Base-by-base conservation (phyloP, 2,329 filamentous ascomycete genomes). In the Trichoderma simmonsii region DNA sequence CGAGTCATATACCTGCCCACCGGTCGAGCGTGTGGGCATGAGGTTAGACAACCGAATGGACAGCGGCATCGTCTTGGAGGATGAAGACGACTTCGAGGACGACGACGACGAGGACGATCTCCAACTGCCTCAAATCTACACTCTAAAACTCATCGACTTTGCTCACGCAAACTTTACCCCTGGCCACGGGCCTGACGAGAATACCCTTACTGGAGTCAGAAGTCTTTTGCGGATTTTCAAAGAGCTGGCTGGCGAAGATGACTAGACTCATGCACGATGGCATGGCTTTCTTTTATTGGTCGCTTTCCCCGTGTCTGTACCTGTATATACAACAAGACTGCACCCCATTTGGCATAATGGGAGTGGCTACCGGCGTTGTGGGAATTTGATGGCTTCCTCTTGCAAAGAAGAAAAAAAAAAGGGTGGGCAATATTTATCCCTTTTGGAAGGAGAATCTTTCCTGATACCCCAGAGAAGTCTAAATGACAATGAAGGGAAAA, bases 71-170 rank as follows among this genome's bases (percentile, higher is more conserved):
- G 85, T 78, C 72, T 79, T 88, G 75, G 82, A 82, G 71, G 83
- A 84, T 43, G 81, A 83, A 30, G 82, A 66, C 21, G 62, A 67
- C 34, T 82, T 81, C 71, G 83, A 84, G 36, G 80, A 82, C 8
- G 82, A 84, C 34, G 82, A 82, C 72, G 82, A 81, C 28, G 79
- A 86, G 3, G 86, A 86, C 4, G 88, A 85, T 2, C 85, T 60
- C 32, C 73, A 75, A 18, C 73, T 84, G 12, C 92, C 92, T 0
- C 91, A 91, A 76, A 88, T 97, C 57, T 93, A 92, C 77, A 88
- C 90, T 14, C 86, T 98, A 64, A 96, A 95, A 79, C 86, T 99
- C 74, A 99, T 99, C 76, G 96, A 99, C 81, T 99, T 99, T 86
- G 96, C 96, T 1, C 96, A 99, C 81, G 96, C 96, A 12, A 83